These are phyloP conservation scores for Arthrobotrys megalospora DNA, from an alignment of 2,329 filamentous ascomycete genomes.

Conservation along the genomic window DNA sequence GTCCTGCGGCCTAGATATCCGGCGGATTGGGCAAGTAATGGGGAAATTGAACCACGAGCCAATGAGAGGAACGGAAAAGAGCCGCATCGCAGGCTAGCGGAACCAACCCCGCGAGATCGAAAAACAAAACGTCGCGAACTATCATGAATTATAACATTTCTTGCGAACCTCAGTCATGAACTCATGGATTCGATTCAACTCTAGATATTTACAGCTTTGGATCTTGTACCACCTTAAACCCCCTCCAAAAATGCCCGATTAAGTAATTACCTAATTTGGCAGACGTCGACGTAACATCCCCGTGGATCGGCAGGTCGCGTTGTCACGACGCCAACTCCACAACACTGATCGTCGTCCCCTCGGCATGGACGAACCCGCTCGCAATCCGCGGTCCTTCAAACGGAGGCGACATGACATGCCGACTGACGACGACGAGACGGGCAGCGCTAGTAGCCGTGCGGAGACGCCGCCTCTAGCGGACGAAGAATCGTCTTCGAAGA, in stretches of 20 bases:
- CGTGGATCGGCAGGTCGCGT: slow-evolving; percentile 10
- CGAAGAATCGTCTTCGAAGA: not conserved
- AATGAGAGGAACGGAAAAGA: slow-evolving; percentile 12
- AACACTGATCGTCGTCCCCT: not conserved
- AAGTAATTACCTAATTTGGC: slow-evolving; percentile 16
- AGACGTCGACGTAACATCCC: not conserved
- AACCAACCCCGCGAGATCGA: not conserved
- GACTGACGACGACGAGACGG: slow-evolving; percentile 30
- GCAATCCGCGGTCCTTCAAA: slow-evolving; percentile 33
- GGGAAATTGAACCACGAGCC: slow-evolving; percentile 1
- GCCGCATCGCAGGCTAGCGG: slow-evolving; percentile 32
- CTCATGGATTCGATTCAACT: not conserved
- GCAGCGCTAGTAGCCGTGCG: slow-evolving; percentile 25
- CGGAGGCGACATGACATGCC: slow-evolving; percentile 11
- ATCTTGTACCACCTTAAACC: slow-evolving; percentile 8
- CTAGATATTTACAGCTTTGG: not conserved
- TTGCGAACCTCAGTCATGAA: not conserved
- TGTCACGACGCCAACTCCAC: slow-evolving; percentile 3
- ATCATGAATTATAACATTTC: not conserved
- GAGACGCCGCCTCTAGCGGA: slow-evolving; percentile 6
- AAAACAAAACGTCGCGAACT: too few relatives aligned
- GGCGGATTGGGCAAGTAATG: slow-evolving; percentile 21
- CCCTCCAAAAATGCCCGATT: slow-evolving; percentile 1
- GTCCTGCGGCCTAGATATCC: not conserved
- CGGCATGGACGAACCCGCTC: slow-evolving; percentile 37